A percentile compares a stretch with the other conserved stretches of the same genome.
Conservation (phyloP, 106 monocot species). For the Dendrobium nobile region DNA sequence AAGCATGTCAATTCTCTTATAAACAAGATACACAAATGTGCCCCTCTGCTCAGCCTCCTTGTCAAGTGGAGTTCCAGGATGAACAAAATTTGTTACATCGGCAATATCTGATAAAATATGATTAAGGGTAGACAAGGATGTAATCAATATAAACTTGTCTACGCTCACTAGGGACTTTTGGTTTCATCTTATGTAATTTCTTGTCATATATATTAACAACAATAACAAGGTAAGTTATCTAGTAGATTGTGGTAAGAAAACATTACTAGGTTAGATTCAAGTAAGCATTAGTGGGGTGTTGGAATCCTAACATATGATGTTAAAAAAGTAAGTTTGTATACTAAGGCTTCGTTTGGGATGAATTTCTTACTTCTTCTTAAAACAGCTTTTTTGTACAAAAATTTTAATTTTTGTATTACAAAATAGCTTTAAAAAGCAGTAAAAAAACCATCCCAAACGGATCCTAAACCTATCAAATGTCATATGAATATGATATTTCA, state of each 20-base stretch:
- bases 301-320: too few relatives aligned
- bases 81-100: slow-evolving; percentile 98
- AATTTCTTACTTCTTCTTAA: too few relatives aligned
- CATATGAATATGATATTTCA: too few relatives aligned
- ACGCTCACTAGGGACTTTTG: neutral
- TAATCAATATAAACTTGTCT: neutral
- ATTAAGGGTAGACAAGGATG: slow-evolving; percentile 29
- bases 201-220: neutral
- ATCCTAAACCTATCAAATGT: too few relatives aligned
- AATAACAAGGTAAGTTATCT: neutral
- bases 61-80: slow-evolving; percentile 66
- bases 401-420: too few relatives aligned
- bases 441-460: too few relatives aligned
- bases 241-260: neutral
- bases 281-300: neutral
- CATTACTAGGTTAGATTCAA: neutral
- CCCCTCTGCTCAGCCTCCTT: slow-evolving; percentile 90
- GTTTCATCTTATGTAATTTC: too few relatives aligned
- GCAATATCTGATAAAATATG: slow-evolving; percentile 75
- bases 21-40: slow-evolving; percentile 98
- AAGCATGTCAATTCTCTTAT: slow-evolving; percentile 95
- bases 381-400: too few relatives aligned
- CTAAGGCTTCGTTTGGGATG: too few relatives aligned
- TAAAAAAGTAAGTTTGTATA: too few relatives aligned
- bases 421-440: too few relatives aligned